These are phyloP conservation scores for Zasmidium citrigriseum DNA, from an alignment of 2,329 filamentous ascomycete genomes.

Conservation along the genomic window DNA sequence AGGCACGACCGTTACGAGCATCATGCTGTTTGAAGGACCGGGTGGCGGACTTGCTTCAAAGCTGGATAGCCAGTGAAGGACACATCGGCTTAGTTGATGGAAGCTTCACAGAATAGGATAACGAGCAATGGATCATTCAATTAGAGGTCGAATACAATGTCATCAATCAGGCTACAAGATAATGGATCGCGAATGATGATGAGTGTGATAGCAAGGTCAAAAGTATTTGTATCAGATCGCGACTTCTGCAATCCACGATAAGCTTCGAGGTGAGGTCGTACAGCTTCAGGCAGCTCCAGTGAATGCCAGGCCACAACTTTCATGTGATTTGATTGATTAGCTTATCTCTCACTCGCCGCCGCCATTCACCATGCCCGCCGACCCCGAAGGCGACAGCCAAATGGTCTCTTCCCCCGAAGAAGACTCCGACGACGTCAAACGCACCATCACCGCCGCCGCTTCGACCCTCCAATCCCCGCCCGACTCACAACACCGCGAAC, in stretches of 20 bases:
- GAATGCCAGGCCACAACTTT: background rate
- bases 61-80: no score
- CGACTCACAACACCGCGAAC: conserved; percentile 48
- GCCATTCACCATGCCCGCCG: background rate
- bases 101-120: no score
- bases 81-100: no score
- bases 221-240: background rate
- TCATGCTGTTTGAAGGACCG: no score
- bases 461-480: conserved; percentile 55
- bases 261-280: no score
- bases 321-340: background rate
- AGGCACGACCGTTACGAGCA: no score
- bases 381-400: background rate
- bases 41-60: no score
- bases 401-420: background rate
- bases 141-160: background rate
- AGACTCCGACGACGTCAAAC: background rate
- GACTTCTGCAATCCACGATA: background rate
- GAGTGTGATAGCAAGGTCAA: no score
- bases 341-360: no score
- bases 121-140: background rate
- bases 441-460: background rate
- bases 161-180: background rate
- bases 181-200: no score
- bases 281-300: background rate